Evolutionary conservation across 2,329 filamentous ascomycete species (phyloP), one percentile per base, ranked within the genome.

Genomic region (Cercospora brassicicola): DNA sequence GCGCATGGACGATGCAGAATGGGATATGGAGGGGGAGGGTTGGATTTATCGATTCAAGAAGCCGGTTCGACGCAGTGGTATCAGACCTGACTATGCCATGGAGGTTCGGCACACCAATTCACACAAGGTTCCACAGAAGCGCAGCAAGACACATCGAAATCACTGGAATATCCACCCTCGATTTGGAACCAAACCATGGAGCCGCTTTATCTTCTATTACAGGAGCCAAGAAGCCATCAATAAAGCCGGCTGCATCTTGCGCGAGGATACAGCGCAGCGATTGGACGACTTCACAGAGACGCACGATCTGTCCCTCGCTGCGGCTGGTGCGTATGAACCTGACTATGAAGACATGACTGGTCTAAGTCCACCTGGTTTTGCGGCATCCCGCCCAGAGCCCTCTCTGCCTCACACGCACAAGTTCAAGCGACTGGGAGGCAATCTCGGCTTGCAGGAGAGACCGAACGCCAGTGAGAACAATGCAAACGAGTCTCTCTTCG

Each of bases 141-240:
- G 66, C 18, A 67, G 68, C 59, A 51, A 56, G 10, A 72, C 69
- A 36, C 71, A 73, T 62, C 57, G 64, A 15, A 66, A 67, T 15
- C 71, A 73, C 31, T 70, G 67, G 45, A 65, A 64, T 13, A 59
- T 68, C 10, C 36, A 62, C 13, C 69, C 67, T 36, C 76, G 79
- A 1, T 78, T 77, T 23, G 81, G 80, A 1, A 69, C 65, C 15
- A 71, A 76, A 56, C 76, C 80, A 5, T 82, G 80, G 79, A 78
- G 76, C 0, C 77, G 78, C 10, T 79, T 82, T 59, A 75, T 79
- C 18, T 82, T 82, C 69, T 79, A 81, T 70, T 82, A 82, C 68
- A 77, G 81, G 7, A 76, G 65, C 39, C 63, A 74, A 59, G 68
- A 69, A 28, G 66, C 69, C 11, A 75, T 77, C 55, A 64, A 72